Percentiles rank a stretch among this genome's conserved stretches.
Evolutionary conservation across 1,139 yeast genomes (phyloP).

Genomic region (Yamadazyma diddensiae): DNA sequence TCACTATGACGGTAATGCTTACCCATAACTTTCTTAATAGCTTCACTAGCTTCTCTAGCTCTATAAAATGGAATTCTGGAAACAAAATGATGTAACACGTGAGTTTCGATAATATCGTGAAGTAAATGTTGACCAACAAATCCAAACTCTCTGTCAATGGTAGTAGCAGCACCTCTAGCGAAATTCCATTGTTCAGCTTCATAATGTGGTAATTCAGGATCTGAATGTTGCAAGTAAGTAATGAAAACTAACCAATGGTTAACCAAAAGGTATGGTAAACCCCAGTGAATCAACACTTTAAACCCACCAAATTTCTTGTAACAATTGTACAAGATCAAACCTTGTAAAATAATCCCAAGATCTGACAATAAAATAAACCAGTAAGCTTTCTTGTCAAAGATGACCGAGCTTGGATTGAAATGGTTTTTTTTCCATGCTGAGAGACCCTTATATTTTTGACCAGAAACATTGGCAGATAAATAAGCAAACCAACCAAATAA

Average conservation of each 20-base stretch:
- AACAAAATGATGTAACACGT: conserved; percentile 60
- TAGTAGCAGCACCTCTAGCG: conserved; percentile 67
- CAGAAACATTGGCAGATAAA: conserved; percentile 46
- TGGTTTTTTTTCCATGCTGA: conserved; percentile 37
- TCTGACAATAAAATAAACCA: conserved; percentile 55
- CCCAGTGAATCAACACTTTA: conserved; percentile 49
- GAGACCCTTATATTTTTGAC: conserved; percentile 43
- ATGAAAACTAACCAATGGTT: conserved; percentile 67
- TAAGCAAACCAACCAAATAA: conserved; percentile 52
- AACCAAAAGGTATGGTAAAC: conserved; percentile 54
- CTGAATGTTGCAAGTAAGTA: conserved; percentile 61
- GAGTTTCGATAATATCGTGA: conserved; percentile 66
- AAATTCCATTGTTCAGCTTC: conserved; percentile 57
- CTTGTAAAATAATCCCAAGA: conserved; percentile 46
- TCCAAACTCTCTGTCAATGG: conserved; percentile 63
- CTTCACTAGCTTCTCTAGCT: conserved; percentile 58
- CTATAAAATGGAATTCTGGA: conserved; percentile 63
- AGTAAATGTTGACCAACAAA: conserved; percentile 54
- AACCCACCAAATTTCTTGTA: conserved; percentile 45
- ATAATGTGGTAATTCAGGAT: conserved; percentile 57
- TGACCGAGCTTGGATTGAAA: conserved; percentile 52
- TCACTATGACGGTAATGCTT: conserved; percentile 50
- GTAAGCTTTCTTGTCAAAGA: conserved; percentile 54
- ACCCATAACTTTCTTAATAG: conserved; percentile 60
- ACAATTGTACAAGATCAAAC: conserved; percentile 47